Base-by-base conservation (phyloP, 179 eudicot species). In the Drosera spatulata region DNA sequence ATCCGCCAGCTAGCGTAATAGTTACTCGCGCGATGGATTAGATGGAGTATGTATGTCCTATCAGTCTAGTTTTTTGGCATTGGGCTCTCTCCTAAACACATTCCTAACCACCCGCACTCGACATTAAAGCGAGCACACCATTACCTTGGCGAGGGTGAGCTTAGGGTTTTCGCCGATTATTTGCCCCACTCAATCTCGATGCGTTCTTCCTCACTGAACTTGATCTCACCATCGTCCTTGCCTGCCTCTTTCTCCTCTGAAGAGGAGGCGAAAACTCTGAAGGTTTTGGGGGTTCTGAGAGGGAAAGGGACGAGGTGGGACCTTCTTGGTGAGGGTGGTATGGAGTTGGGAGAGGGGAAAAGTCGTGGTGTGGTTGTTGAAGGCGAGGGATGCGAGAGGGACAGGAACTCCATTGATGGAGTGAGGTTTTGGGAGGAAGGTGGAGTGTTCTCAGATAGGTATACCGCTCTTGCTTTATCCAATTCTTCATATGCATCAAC, bases 111-210 rank as follows among this genome's bases (percentile, higher is more conserved):
- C 33, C 33, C 33, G 33, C 33, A 22, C 33, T 22, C 33, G 33
- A 22, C 33, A 22, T 22, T 22, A 22, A 22, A 22, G 33, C 33
- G 33, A 22, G 33, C 33, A 1, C 33, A 22, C 33, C 33, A 22
- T 22, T 22, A 93, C 99, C 96, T 93, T 93, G 59, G 96, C 88
- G 6, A 84, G 58, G 40, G 99, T 93, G 60, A 93, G 86, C 58
- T 93, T 84, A 33, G 99, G 96, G 71, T 93, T 90, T 72, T 93
- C 96, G 40, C 95, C 96, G 39, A 89, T 56, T 84, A 88, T 73
- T 69, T 65, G 12, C 96, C 99, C 61, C 86, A 93, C 58, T 89
- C 80, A 60, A 86, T 80, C 73, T 93, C 90, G 88, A 86, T 82
- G 61, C 72, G 82, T 60, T 86, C 96, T 82, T 80, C 78, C 54